Conservation (phyloP, 805 yeast species). For the Ogataea wickerhamii region DNA sequence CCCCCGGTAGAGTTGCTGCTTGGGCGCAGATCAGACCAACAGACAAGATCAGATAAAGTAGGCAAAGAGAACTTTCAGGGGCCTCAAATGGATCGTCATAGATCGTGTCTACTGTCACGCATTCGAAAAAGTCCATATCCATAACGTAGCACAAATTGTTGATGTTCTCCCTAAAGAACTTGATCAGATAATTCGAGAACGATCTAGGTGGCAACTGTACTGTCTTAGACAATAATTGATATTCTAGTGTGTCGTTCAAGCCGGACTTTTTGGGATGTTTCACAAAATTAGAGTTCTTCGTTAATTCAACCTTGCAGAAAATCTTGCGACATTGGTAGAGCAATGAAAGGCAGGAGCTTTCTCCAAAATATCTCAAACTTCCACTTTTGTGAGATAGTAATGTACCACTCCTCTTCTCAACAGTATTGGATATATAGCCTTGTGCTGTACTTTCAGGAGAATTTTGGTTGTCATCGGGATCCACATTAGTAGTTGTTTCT, state of each 20-base stretch:
- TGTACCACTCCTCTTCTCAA: slow-evolving; percentile 26
- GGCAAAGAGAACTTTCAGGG: slow-evolving; percentile 28
- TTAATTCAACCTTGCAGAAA: slow-evolving; percentile 25
- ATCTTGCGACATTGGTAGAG: slow-evolving; percentile 39
- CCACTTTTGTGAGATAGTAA: slow-evolving; percentile 36
- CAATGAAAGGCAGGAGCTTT: slow-evolving; percentile 39
- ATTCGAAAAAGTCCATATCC: slow-evolving; percentile 32
- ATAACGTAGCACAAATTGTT: slow-evolving; percentile 39
- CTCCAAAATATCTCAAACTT: slow-evolving; percentile 38
- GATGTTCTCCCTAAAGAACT: slow-evolving; percentile 35
- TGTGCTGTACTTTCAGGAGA: too few relatives aligned
- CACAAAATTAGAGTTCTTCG: slow-evolving; percentile 31
- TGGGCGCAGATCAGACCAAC: slow-evolving; percentile 39
- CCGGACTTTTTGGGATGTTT: slow-evolving; percentile 36
- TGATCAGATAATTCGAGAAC: slow-evolving; percentile 31
- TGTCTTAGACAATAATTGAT: slow-evolving; percentile 18
- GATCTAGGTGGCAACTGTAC: slow-evolving; percentile 30
- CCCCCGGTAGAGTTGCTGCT: slow-evolving; percentile 4
- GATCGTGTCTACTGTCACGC: slow-evolving; percentile 28
- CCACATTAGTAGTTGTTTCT: neutral
- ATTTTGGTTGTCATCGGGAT: too few relatives aligned
- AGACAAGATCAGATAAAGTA: slow-evolving; percentile 39
- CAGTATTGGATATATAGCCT: slow-evolving; percentile 7
- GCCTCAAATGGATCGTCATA: slow-evolving; percentile 31
- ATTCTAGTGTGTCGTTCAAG: slow-evolving; percentile 35